phyloP scores from a whole-genome alignment of 2,329 filamentous ascomycete species.

The Pyrenophora seminiperda region DNA sequence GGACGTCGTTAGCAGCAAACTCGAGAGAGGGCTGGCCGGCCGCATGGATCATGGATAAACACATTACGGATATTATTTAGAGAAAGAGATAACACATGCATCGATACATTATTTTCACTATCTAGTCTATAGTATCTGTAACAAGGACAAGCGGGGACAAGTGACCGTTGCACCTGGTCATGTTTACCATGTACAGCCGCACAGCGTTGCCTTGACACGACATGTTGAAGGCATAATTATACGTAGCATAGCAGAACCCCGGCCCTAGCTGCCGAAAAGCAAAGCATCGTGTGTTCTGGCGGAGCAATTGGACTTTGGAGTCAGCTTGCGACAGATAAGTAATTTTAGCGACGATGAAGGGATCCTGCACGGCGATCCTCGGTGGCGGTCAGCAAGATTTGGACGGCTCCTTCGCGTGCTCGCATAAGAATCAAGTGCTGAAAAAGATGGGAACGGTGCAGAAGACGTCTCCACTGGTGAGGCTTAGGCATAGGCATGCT shows the following conservation, averaged over 20 bases:
- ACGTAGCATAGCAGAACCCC: conserved; percentile 1
- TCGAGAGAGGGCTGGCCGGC: no score
- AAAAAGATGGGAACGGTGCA: not conserved
- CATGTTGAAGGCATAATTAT: not conserved
- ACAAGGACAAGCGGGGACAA: no score
- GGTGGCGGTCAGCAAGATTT: conserved; percentile 17
- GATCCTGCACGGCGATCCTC: conserved; percentile 14
- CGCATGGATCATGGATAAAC: no score
- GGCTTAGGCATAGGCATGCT: conserved; percentile 8
- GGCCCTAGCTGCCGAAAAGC: not conserved
- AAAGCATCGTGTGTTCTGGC: no score
- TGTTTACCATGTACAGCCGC: no score
- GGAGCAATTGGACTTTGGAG: not conserved
- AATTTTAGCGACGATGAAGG: conserved; percentile 23
- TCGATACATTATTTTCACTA: no score
- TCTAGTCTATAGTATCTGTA: no score
- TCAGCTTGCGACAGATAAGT: conserved; percentile 1
- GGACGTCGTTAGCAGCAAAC: no score
- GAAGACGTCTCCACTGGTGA: not conserved
- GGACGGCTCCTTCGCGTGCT: conserved; percentile 10
- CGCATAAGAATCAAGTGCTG: not conserved
- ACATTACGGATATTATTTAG: no score
- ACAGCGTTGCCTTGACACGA: no score
- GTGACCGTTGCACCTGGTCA: no score
- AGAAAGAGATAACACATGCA: no score